Base-by-base conservation (phyloP, 805 yeast species). In the Jamesozyma lodderae region DNA sequence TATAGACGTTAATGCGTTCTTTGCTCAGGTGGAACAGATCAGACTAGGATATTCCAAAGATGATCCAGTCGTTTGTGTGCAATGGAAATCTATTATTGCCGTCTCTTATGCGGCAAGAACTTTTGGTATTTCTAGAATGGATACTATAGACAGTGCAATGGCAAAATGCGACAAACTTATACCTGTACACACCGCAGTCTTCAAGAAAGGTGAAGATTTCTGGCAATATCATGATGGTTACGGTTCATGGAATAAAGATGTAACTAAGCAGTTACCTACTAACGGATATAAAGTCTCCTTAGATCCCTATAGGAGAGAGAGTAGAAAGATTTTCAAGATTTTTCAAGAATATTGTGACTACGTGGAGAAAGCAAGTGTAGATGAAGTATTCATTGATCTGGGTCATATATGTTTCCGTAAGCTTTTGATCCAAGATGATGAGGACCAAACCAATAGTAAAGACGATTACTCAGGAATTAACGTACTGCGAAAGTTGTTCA, bases 291-390 rank as follows among this genome's bases (percentile, higher is more conserved):
- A 92, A 60, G 96, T 92, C 3, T 77, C 88, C 2, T 63, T 92
- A 38, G 97, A 92, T 53, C 95, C 95, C 0, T 92, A 90, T 53
- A 68, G 98, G 42, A 62, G 95, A 42, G 95, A 86, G 52, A 79
- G 92, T 42, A 66, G 95, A 14, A 83, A 81, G 58, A 79, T 92
- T 42, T 67, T 86, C 53, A 66, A 73, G 25, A 63, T 90, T 0
- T 70, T 92, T 49, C 71, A 72, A 40, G 55, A 63, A 6, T 66
- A 69, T 42, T 83, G 90, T 53, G 80, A 75, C 41, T 49, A 70
- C 13, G 85, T 86, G 0, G 95, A 92, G 57, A 88, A 88, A 62
- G 97, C 96, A 0, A 86, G 96, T 61, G 92, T 88, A 15, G 98
- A 92, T 61, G 98, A 92, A 61, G 79, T 87, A 35, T 92, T 81